Conservation (phyloP, 169 alveolate species). For the Plasmodium cynomolgi region DNA sequence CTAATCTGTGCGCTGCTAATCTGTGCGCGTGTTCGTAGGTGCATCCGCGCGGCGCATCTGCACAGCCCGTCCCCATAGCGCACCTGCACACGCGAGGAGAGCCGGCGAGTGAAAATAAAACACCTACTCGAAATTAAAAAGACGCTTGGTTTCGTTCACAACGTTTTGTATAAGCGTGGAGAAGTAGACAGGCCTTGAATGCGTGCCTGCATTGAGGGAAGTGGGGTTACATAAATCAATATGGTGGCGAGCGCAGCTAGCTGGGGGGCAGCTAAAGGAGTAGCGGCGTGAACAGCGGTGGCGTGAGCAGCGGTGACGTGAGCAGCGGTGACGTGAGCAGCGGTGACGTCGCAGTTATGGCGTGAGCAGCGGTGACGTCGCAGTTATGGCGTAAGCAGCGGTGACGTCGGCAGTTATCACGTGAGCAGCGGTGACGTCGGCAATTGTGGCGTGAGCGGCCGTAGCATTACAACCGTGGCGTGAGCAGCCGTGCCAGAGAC, state of each 20-base stretch:
- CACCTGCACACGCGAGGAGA: too few species aligned
- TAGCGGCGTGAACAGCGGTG: background rate
- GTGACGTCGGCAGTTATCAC: too few species aligned
- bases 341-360: background rate
- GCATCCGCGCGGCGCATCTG: background rate
- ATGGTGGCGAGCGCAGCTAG: background rate
- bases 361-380: background rate
- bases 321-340: background rate
- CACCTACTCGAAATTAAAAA: conserved; percentile 19
- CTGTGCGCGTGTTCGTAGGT: background rate
- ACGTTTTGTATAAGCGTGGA: conserved; percentile 28
- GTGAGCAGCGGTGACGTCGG: background rate
- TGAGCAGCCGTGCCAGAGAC: background rate
- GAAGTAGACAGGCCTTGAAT: conserved; percentile 66
- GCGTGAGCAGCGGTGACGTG: background rate
- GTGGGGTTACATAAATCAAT: background rate
- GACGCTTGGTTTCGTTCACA: conserved; percentile 21
- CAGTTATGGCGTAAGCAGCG: background rate
- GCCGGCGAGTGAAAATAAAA: background rate
- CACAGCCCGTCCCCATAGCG: too few species aligned
- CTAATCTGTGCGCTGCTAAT: too few species aligned
- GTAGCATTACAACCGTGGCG: background rate
- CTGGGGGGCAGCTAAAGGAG: too few species aligned
- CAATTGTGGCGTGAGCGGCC: background rate
- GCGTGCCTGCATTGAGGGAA: conserved; percentile 66